Conservation (phyloP, 192 early-diverging fungal species). For the Glomus cerebriforme region DNA sequence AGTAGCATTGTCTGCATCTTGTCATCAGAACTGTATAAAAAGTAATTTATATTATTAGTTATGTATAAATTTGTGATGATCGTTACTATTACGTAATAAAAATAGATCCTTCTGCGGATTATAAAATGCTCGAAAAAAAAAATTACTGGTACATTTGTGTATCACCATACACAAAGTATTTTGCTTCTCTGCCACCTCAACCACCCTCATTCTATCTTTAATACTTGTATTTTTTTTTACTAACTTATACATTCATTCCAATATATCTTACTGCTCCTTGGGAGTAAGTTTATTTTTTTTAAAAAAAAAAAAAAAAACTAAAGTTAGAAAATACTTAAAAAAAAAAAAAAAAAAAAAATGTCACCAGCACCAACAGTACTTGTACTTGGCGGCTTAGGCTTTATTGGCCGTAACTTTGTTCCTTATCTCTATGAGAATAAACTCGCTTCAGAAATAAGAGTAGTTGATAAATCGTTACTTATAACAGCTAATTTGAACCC, state of each 20-base stretch:
- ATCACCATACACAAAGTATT: neutral
- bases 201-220: neutral
- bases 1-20: no score
- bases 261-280: neutral
- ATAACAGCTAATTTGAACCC: constrained; percentile 75
- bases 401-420: constrained; percentile 82
- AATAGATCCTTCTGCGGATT: no score
- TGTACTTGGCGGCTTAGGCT: constrained; percentile 82
- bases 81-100: no score
- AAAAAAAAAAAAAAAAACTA: neutral
- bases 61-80: no score
- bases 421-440: constrained; percentile 68
- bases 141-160: no score
- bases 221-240: neutral
- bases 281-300: neutral
- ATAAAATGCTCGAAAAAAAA: no score
- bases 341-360: constrained; percentile 27
- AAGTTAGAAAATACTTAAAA: neutral
- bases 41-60: no score
- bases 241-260: constrained; percentile 15
- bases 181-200: neutral
- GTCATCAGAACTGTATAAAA: no score
- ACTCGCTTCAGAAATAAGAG: constrained; percentile 63
- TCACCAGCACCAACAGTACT: constrained; percentile 62
- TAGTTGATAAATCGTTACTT: constrained; percentile 82